Evolutionary conservation across 768 basidiomycete genomes (phyloP).

Genomic region (Leccinum aurantiacum): DNA sequence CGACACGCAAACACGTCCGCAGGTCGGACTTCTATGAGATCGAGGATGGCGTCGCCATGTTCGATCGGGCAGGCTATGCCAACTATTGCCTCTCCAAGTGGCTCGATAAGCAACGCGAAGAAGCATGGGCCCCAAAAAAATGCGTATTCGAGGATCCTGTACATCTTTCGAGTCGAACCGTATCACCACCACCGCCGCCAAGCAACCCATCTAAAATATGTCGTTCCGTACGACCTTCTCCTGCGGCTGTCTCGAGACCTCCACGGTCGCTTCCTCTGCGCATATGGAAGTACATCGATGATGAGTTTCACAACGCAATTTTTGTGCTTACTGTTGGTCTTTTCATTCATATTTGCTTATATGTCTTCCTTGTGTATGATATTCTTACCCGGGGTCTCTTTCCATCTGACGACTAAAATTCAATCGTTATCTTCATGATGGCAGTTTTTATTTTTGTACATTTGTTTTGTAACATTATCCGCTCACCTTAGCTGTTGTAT

Average conservation of each 20-base stretch:
- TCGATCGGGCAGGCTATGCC: constrained; percentile 28
- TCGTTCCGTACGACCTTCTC: background rate
- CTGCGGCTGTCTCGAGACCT: background rate
- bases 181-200: constrained; percentile 10
- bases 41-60: constrained; percentile 27
- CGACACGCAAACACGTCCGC: constrained; percentile 6
- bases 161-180: constrained; percentile 14
- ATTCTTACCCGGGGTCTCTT: constrained; percentile 27
- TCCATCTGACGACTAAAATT: constrained; percentile 28
- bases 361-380: constrained; percentile 30
- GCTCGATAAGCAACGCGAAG: constrained; percentile 30
- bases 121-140: constrained; percentile 14
- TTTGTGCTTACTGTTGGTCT: constrained; percentile 26
- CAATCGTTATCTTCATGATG: background rate
- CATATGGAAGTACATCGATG: constrained; percentile 22
- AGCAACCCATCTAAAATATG: background rate
- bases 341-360: constrained; percentile 28
- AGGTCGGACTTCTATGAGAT: constrained; percentile 30
- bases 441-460: background rate
- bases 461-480: no score
- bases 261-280: constrained; percentile 14
- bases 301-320: constrained; percentile 32
- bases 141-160: constrained; percentile 24
- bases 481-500: no score
- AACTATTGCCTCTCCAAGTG: constrained; percentile 27